Base-by-base conservation (phyloP, 2,329 filamentous ascomycete species). In the Fusarium heterosporum region DNA sequence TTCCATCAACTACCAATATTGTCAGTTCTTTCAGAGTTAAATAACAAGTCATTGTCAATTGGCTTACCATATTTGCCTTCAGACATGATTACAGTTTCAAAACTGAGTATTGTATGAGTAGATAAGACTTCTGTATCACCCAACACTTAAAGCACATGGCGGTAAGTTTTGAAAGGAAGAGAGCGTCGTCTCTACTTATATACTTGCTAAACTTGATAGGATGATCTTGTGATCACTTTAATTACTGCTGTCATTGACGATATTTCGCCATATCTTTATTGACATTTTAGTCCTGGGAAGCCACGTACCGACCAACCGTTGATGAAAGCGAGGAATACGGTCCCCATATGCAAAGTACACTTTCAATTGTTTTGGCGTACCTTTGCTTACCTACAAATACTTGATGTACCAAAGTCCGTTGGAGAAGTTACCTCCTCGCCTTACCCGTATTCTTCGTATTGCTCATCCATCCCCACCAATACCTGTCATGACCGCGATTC, bases 1-100 rank as follows among this genome's bases (percentile, higher is more conserved):
- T 84, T 1, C 76, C 78, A 2, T 76, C 69, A 34, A 83, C 80
- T 82, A 54, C 28, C 7, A 34, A 19, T 6, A 28, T 39, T 50
- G 55, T 61, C 22, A 56, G 42, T 38, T 38, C 12, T 26, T n/a
- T 14, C 16, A 7, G 19, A 34, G 26, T n/a, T 6, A 26, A 14
- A 25, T 7, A 7, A 34, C 6, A 56, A 30, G 46, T 14, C 14
- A 51, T 6, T 25, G 19, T 6, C 5, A 6, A 11, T n/a, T 14
- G 10, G 47, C 66, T 32, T 71, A 77, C 76, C 72, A 29, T 77
- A 74, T 36, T 72, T 65, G 10, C 77, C 79, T 66, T 78, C 64
- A 39, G 73, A 64, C 73, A 75, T 75, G 30, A 8, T 57, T 12
- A 7, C 12, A 22, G 25, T 53, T 34, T 19, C 14, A 12, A n/a